phyloP scores from a whole-genome alignment of 495 filamentous ascomycete genomes.

The Jackrogersella multiformis region DNA sequence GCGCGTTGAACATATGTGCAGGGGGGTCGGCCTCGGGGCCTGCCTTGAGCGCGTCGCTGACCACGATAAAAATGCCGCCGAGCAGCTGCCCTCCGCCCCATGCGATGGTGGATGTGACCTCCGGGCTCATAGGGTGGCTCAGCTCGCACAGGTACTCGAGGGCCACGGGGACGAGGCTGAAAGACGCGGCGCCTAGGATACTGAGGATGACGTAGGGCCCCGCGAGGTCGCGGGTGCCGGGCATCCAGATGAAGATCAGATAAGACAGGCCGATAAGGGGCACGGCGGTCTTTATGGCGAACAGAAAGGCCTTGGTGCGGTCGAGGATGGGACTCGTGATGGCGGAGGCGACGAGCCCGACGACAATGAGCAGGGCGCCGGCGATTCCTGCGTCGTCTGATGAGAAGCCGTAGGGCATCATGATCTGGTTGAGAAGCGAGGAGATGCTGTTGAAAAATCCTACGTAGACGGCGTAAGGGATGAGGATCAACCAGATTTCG shows the following conservation, averaged over 20 bases:
- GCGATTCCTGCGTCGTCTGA: constrained; percentile 88
- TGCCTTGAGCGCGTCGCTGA: constrained; percentile 80
- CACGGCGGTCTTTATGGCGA: constrained; percentile 76
- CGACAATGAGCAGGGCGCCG: constrained; percentile 88
- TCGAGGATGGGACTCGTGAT: constrained; percentile 84
- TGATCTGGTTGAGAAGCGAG: constrained; percentile 88
- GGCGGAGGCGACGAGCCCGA: constrained; percentile 81
- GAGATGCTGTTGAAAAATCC: constrained; percentile 93
- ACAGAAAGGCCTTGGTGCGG: constrained; percentile 79
- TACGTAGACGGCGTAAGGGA: constrained; percentile 85
- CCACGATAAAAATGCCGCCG: constrained; percentile 83
- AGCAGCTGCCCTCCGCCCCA: constrained; percentile 85
- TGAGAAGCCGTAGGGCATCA: constrained; percentile 80
- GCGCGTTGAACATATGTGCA: constrained; percentile 72
- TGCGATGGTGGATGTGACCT: constrained; percentile 81
- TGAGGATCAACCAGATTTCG: constrained; percentile 79
- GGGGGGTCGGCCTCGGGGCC: constrained; percentile 63
- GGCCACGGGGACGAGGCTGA: constrained; percentile 81
- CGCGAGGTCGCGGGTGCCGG: constrained; percentile 70
- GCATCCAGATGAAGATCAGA: constrained; percentile 83
- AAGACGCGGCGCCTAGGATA: constrained; percentile 83
- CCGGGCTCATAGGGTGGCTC: constrained; percentile 86
- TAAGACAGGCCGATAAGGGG: constrained; percentile 79
- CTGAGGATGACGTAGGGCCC: constrained; percentile 75
- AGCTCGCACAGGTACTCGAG: constrained; percentile 89